A percentile compares a stretch with the other conserved stretches of the same genome.
Conservation (phyloP, 257 asterid genomes). For the Jacaranda copaia region DNA sequence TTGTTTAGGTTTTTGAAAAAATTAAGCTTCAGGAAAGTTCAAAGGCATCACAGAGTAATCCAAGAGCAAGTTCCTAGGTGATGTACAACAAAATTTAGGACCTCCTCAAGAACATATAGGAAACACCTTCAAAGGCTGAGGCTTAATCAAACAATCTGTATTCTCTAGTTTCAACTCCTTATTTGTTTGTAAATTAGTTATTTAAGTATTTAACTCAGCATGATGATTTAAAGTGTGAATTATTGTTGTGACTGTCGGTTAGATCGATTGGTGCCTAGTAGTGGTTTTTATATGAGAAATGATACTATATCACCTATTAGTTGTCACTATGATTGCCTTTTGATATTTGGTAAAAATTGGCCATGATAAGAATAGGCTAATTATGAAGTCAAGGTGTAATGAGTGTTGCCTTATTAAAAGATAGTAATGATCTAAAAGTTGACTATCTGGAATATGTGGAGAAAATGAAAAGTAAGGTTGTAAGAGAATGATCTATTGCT, state of each 20-base stretch:
- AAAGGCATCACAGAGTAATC: constrained; percentile 67
- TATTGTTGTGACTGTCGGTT: too few relatives aligned
- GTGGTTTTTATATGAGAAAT: neutral
- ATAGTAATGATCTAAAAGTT: constrained; percentile 2
- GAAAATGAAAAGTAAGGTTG: constrained; percentile 28
- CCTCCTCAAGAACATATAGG: constrained; percentile 79
- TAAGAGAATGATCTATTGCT: constrained; percentile 32
- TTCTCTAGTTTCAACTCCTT: constrained; percentile 44
- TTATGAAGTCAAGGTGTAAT: neutral
- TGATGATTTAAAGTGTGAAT: too few relatives aligned
- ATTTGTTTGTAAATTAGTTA: constrained; percentile 35
- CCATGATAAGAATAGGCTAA: neutral
- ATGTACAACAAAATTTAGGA: constrained; percentile 83
- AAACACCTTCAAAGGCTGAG: constrained; percentile 49
- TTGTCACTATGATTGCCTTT: neutral
- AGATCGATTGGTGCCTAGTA: neutral
- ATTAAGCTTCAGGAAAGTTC: constrained; percentile 89
- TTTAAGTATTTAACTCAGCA: constrained; percentile 19
- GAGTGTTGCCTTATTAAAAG: neutral
- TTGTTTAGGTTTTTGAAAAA: too few relatives aligned
- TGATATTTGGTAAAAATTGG: too few relatives aligned
- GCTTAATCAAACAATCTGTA: constrained; percentile 45
- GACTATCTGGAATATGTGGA: constrained; percentile 28
- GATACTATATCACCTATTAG: neutral
- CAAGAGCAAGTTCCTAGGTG: constrained; percentile 54